These are phyloP conservation scores for Candida sanyaensis DNA, from an alignment of 1,139 yeast genomes.

Conservation along the genomic window DNA sequence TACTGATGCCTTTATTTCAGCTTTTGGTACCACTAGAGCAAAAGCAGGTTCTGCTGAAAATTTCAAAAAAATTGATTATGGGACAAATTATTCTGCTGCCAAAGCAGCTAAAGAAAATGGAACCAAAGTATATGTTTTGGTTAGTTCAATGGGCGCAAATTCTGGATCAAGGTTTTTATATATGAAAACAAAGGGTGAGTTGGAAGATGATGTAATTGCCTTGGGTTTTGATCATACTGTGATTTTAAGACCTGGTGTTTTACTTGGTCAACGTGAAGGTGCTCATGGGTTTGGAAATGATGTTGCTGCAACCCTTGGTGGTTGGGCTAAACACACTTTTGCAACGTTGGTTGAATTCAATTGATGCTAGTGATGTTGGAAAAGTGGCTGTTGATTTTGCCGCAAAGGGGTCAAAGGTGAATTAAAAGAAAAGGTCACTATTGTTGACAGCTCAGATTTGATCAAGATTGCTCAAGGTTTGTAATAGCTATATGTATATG, in stretches of 20 bases:
- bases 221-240: constrained; percentile 67
- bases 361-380: constrained; percentile 52
- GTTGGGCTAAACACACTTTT: constrained; percentile 33
- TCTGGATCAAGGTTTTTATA: constrained; percentile 57
- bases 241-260: constrained; percentile 69
- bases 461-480: constrained; percentile 7
- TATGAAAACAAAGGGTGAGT: constrained; percentile 59
- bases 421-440: constrained; percentile 14
- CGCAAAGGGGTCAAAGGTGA: constrained; percentile 13
- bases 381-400: constrained; percentile 42
- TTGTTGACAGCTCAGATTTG: constrained; percentile 14
- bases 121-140: constrained; percentile 60
- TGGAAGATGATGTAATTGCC: constrained; percentile 59
- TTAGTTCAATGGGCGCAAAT: constrained; percentile 63
- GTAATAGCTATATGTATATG: background rate
- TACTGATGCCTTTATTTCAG: constrained; percentile 48
- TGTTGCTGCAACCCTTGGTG: constrained; percentile 29
- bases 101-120: constrained; percentile 70
- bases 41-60: constrained; percentile 69
- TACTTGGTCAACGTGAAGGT: constrained; percentile 60
- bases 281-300: constrained; percentile 38
- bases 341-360: constrained; percentile 36
- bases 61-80: constrained; percentile 70
- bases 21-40: constrained; percentile 75
- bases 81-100: constrained; percentile 63